Evolutionary conservation across 2,329 filamentous ascomycete genomes (phyloP), one percentile per base, ranked within the genome.

Genomic region (Talaromyces rugulosus): DNA sequence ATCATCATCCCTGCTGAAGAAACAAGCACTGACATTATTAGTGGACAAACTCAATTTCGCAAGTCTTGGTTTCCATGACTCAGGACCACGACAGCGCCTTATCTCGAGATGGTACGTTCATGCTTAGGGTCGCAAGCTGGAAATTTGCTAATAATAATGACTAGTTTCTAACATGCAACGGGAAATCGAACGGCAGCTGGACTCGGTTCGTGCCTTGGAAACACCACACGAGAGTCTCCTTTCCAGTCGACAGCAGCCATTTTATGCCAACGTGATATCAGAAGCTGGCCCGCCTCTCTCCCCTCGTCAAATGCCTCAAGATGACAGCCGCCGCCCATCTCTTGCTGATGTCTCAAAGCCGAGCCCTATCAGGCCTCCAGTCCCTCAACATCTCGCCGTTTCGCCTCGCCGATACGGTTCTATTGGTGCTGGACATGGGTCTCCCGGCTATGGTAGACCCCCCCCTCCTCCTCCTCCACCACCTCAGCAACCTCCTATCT

Each of bases 341-440:
- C 80, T 93, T 56, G 82, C 85, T 60, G 83, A 87, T 56, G 82
- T 85, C 58, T 81, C 84, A 65, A 77, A 87, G 65, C 80, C 83
- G 64, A 87, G 86, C 70, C 86, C 89, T 69, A 90, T 94, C 74
- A 87, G 91, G 31, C 89, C 91, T 40, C 86, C 90, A 12, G 85
- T 95, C 12, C 89, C 92, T 44, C 88, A 92, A n/a, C 91, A 92
- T 73, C 82, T 96, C 61, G 88, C 91, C 14, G 85, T 88, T 61
- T 90, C 87, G 66, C 88, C 92, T 16, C 87, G 92, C 63, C 88
- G 91, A 34, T 96, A 93, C 75, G 93, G 93, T 56, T 97, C 94
- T 27, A 94, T 96, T 71, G 87, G 91, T 53, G 85, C 83, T 44
- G 77, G 77, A 44, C 87, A 87, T 68, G 84, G 90, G 14, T 91